phyloP scores from a whole-genome alignment of 495 filamentous ascomycete species.

The Lophiostoma macrostomum region DNA sequence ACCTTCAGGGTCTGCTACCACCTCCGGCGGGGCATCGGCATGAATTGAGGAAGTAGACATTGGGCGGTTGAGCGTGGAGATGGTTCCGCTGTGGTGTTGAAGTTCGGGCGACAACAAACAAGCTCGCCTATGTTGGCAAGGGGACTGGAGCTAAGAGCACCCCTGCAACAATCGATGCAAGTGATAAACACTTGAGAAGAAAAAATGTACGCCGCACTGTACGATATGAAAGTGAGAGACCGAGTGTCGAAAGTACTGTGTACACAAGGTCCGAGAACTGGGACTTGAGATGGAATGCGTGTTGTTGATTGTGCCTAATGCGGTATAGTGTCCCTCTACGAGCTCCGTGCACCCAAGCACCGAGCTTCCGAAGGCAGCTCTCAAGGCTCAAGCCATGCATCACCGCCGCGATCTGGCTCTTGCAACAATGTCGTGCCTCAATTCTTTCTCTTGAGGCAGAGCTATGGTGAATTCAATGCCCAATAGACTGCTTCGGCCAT shows the following conservation, averaged over 20 bases:
- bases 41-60: slow-evolving; percentile 42
- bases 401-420: background rate
- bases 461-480: no score
- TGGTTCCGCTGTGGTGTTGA: slow-evolving; percentile 21
- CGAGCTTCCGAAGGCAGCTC: background rate
- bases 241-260: no score
- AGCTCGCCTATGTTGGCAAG: slow-evolving; percentile 14
- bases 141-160: slow-evolving; percentile 11
- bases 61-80: slow-evolving; percentile 15
- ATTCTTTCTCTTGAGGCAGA: background rate
- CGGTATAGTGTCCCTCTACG: background rate
- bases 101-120: slow-evolving; percentile 27
- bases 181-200: no score
- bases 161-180: no score
- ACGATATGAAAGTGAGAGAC: no score
- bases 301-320: slow-evolving; percentile 1
- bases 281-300: no score
- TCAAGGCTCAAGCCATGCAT: background rate
- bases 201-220: no score
- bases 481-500: no score
- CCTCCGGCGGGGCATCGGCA: slow-evolving; percentile 54
- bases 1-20: slow-evolving; percentile 74
- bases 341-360: background rate
- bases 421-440: background rate
- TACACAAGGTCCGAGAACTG: no score